Percentiles rank a stretch among this genome's conserved stretches.
These are phyloP conservation scores for Tuber borchii DNA, from an alignment of 495 filamentous ascomycete species.

Conservation along the genomic window DNA sequence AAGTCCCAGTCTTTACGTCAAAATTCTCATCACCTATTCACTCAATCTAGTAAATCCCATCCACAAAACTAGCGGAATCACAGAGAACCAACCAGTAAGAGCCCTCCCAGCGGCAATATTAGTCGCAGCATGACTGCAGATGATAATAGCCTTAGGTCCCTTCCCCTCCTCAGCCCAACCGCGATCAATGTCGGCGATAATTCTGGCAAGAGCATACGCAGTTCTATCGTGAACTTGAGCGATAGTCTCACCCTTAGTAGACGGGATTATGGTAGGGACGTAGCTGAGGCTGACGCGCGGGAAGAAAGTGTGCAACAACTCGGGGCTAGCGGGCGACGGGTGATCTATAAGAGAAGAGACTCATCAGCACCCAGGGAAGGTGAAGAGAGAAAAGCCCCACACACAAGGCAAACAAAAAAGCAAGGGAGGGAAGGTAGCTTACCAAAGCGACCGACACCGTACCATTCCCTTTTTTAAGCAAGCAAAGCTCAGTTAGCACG, in stretches of 20 bases:
- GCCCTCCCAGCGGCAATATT: conserved; percentile 77
- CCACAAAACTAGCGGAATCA: conserved; percentile 42
- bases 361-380: conserved; percentile 1
- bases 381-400: neutral
- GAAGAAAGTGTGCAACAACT: conserved; percentile 59
- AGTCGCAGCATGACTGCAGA: conserved; percentile 86
- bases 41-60: conserved; percentile 52
- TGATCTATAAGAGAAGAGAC: conserved; percentile 49
- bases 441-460: conserved; percentile 65
- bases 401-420: neutral
- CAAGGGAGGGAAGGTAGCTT: conserved; percentile 4
- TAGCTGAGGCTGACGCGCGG: conserved; percentile 53
- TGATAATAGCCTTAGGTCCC: conserved; percentile 53
- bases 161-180: conserved; percentile 49
- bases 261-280: conserved; percentile 57
- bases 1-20: conserved; percentile 85
- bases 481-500: neutral
- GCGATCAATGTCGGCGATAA: conserved; percentile 66
- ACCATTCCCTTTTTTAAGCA: conserved; percentile 65
- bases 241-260: conserved; percentile 67
- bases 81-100: conserved; percentile 50
- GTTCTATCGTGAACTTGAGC: conserved; percentile 70
- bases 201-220: conserved; percentile 59
- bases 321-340: conserved; percentile 61
- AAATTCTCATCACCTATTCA: conserved; percentile 52